phyloP scores from a whole-genome alignment of 2,329 filamentous ascomycete genomes.

The Chrysoporthe cubensis region DNA sequence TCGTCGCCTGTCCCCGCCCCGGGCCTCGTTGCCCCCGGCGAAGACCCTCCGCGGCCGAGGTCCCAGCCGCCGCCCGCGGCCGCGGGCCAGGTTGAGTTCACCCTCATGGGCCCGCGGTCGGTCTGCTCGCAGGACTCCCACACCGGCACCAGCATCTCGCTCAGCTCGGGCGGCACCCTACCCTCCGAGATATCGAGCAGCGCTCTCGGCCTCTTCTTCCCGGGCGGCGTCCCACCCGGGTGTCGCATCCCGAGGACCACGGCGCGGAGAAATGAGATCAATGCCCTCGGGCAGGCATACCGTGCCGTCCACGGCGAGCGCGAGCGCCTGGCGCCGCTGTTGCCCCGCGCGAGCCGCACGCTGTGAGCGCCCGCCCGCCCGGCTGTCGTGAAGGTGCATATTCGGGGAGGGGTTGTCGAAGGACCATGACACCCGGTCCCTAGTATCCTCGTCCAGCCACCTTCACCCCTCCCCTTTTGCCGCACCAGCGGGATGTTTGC shows the following conservation, averaged over 20 bases:
- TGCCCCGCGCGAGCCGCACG: neutral
- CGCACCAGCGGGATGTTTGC: too few relatives aligned
- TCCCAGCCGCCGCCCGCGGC: too few relatives aligned
- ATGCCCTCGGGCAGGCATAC: neutral
- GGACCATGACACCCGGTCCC: neutral
- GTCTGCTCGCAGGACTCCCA: neutral
- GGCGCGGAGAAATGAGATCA: neutral
- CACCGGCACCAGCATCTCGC: constrained; percentile 9
- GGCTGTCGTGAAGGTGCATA: neutral
- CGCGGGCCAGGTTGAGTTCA: neutral
- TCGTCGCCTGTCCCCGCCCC: neutral
- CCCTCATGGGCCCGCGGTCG: constrained; percentile 3
- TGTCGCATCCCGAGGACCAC: neutral
- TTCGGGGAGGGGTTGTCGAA: too few relatives aligned
- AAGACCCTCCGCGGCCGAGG: neutral
- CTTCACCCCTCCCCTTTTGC: too few relatives aligned
- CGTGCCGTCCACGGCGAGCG: neutral
- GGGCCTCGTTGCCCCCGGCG: neutral
- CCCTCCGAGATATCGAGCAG: constrained; percentile 12
- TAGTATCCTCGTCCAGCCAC: too few relatives aligned
- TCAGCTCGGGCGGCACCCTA: neutral
- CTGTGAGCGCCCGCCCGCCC: neutral
- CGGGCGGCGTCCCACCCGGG: neutral
- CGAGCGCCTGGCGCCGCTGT: neutral
- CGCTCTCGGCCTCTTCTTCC: neutral